phyloP scores from a whole-genome alignment of 2,329 filamentous ascomycete species.

The Aspergillus ochraceoroseus region DNA sequence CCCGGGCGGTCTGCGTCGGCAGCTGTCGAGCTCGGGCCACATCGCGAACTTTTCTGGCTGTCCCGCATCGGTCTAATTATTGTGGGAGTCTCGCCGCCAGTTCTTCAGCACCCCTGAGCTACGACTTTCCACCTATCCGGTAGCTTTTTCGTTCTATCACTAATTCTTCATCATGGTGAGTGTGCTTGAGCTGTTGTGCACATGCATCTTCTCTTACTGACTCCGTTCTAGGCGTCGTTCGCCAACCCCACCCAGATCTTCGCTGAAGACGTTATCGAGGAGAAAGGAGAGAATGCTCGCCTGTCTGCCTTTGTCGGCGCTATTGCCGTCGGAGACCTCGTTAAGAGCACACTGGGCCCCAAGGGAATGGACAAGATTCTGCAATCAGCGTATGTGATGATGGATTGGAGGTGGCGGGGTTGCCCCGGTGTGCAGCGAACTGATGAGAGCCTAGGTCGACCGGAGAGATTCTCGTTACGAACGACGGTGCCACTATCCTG shows the following conservation, averaged over 20 bases:
- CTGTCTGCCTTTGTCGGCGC: constrained; percentile 97
- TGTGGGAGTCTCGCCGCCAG: constrained; percentile 12
- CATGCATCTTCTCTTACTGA: constrained; percentile 14
- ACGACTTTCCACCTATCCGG: constrained; percentile 16
- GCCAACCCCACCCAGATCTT: constrained; percentile 93
- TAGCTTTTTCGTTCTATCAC: constrained; percentile 18
- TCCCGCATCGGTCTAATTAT: constrained; percentile 21
- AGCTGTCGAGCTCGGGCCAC: constrained; percentile 25
- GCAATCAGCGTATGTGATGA: constrained; percentile 73
- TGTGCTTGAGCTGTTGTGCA: neutral
- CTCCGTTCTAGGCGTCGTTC: constrained; percentile 34
- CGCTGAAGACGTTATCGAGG: constrained; percentile 90
- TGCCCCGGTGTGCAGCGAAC: constrained; percentile 11
- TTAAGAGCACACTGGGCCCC: constrained; percentile 93
- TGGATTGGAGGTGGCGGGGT: constrained; percentile 17
- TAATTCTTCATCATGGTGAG: constrained; percentile 31
- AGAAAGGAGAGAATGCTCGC: constrained; percentile 98
- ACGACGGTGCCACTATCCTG: constrained; percentile 96
- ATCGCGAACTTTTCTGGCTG: constrained; percentile 31
- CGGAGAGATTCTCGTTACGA: constrained; percentile 95
- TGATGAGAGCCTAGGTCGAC: constrained; percentile 61
- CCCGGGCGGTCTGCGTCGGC: constrained; percentile 20
- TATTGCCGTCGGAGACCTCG: constrained; percentile 93
- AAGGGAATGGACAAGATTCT: constrained; percentile 99
- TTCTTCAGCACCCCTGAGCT: constrained; percentile 22